Evolutionary conservation across 176 grass and related monocot species (phyloP), one percentile per base, ranked within the genome.

Genomic region (Rhipidocladum racemiflorum): DNA sequence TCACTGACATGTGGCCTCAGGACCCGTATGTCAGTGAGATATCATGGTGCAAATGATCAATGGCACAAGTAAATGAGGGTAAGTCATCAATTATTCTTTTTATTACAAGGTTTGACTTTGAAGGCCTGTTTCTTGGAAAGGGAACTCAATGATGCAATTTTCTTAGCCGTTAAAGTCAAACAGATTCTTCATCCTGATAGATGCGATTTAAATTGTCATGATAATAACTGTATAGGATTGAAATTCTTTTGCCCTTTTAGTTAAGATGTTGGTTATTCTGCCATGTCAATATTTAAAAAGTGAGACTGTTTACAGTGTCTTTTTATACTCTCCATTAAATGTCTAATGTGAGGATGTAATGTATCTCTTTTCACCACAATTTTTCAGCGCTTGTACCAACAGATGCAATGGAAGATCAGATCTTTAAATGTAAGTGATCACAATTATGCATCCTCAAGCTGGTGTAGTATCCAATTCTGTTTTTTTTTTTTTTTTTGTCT

Each of bases 401-500:
- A 95, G 64, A 91, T 98, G 90, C 85, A 95, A 68, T 95, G 82
- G 77, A 98, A 98, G 86, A 79, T 95, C 71, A 95, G 87, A 84
- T 88, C 87, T 40, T 86, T 87, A 51, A 85, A 89, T 85, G 95
- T 98, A 95, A 95, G 95, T 75, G 70, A 74, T 62, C 35, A 8
- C 15, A 89, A 34, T 50, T 85, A 44, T 42, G 34, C 55, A 76
- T 75, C 25, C 56, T 75, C 65, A 85, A 85, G 43, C 42, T 45
- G 36, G 35, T 80, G 63, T 54, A 81, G 29, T 81, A 48, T 81
- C 50, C 27, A 75, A 55, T 30, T 18, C 24, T 89, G 25, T 56
- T 78, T 42, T 53, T 32, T 76, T 50, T 48, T 62, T 11, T 1
- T 76, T 50, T 48, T 62, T 11, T 1, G n/a, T 44, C 6, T 65